Conservation (phyloP, 73 alveolate genomes). For the Urostyla sp. region DNA sequence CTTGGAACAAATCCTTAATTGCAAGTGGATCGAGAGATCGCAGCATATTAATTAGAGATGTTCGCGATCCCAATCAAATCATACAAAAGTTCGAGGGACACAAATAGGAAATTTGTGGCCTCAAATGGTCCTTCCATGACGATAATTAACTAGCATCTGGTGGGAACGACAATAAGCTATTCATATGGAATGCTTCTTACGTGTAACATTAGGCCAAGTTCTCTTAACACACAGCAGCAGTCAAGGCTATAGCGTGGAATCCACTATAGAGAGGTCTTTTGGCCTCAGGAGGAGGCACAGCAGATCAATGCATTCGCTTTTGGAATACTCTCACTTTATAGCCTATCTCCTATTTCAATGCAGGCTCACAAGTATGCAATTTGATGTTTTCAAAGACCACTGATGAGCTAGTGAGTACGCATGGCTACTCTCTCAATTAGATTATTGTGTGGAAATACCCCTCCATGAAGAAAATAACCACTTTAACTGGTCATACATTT, state of each 20-base stretch:
- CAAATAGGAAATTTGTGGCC: constrained; percentile 98
- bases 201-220: constrained; percentile 78
- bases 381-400: constrained; percentile 85
- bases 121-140: constrained; percentile 97
- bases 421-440: constrained; percentile 88
- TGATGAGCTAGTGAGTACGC: constrained; percentile 91
- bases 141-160: constrained; percentile 98
- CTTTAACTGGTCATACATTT: constrained; percentile 97
- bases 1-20: constrained; percentile 87
- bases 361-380: constrained; percentile 96
- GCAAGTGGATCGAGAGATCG: constrained; percentile 92
- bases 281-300: constrained; percentile 99
- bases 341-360: constrained; percentile 77
- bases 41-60: constrained; percentile 85
- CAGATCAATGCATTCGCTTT: constrained; percentile 94
- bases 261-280: constrained; percentile 96
- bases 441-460: constrained; percentile 86
- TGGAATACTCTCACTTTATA: constrained; percentile 93
- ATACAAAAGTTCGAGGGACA: constrained; percentile 83
- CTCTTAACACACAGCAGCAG: constrained; percentile 97
- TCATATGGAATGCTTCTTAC: constrained; percentile 92
- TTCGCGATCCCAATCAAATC: constrained; percentile 81
- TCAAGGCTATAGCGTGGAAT: constrained; percentile 99
- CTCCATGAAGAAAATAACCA: constrained; percentile 77
- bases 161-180: constrained; percentile 98